Conservation (phyloP, 192 early-diverging fungal genomes). For the Pilaira anomala region DNA sequence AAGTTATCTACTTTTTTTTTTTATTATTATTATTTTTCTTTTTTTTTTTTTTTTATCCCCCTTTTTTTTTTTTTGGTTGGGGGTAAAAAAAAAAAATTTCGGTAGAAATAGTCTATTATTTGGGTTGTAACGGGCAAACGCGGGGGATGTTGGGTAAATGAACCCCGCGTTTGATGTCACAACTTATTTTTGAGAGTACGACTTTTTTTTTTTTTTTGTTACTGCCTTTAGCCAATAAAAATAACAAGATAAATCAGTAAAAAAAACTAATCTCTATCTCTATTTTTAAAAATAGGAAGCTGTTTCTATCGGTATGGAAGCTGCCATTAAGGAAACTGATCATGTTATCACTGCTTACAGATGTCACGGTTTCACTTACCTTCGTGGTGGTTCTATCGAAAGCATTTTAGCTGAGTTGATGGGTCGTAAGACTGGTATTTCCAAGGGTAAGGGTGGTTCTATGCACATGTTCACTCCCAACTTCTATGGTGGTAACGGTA, state of each 20-base stretch:
- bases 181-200: neutral
- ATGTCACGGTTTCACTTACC: constrained; percentile 95
- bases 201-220: constrained; percentile 2
- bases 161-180: constrained; percentile 10
- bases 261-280: neutral
- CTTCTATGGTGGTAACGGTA: constrained; percentile 99
- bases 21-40: neutral
- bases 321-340: constrained; percentile 86
- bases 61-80: constrained; percentile 2
- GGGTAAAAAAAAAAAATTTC: constrained; percentile 3
- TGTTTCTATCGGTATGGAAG: constrained; percentile 89
- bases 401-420: constrained; percentile 77
- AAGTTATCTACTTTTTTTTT: constrained; percentile 6
- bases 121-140: constrained; percentile 21
- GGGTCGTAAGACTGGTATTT: constrained; percentile 82
- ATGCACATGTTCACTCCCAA: constrained; percentile 98
- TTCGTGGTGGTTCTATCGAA: constrained; percentile 69
- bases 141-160: constrained; percentile 20
- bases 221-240: neutral
- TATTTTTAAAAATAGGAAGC: constrained; percentile 83
- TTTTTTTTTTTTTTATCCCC: neutral
- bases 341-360: constrained; percentile 96
- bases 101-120: no score
- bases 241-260: neutral
- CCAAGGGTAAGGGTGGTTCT: constrained; percentile 96